Evolutionary conservation across 2,329 filamentous ascomycete species (phyloP).

Genomic region (Dactylonectria macrodidyma): DNA sequence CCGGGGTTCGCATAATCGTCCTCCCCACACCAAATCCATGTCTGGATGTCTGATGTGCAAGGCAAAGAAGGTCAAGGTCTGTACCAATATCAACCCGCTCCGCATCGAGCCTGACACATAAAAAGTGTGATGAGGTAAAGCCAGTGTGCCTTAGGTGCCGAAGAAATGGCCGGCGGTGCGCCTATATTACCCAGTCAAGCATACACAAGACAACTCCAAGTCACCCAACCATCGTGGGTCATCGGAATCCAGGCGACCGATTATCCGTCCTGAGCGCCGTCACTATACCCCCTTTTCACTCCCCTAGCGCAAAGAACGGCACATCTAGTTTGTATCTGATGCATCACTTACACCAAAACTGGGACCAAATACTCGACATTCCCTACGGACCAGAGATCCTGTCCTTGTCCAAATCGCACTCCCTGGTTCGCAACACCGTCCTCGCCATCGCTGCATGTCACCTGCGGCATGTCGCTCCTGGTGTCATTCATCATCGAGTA

Average conservation of each 20-base stretch:
- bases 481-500: conserved; percentile 16
- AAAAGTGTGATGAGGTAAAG: conserved; percentile 23
- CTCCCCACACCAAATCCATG: conserved; percentile 7
- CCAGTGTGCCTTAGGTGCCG: conserved; percentile 12
- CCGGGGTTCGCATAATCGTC: not conserved
- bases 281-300: conserved; percentile 7
- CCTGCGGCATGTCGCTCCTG: conserved; percentile 18
- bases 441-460: conserved; percentile 22
- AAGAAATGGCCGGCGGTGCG: conserved; percentile 16
- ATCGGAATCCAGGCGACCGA: not conserved
- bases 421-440: conserved; percentile 14
- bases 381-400: conserved; percentile 18
- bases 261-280: conserved; percentile 3
- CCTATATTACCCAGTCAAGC: not conserved
- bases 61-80: conserved; percentile 27
- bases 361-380: conserved; percentile 10
- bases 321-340: conserved; percentile 15
- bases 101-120: not conserved
- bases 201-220: not conserved
- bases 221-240: not conserved
- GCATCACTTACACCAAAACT: conserved; percentile 16
- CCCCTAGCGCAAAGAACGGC: conserved; percentile 13
- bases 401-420: conserved; percentile 10
- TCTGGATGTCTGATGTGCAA: conserved; percentile 23
- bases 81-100: not conserved